A percentile compares a stretch with the other conserved stretches of the same genome.
These are phyloP conservation scores for Galerina marginata DNA, from an alignment of 768 basidiomycete species.

Conservation along the genomic window DNA sequence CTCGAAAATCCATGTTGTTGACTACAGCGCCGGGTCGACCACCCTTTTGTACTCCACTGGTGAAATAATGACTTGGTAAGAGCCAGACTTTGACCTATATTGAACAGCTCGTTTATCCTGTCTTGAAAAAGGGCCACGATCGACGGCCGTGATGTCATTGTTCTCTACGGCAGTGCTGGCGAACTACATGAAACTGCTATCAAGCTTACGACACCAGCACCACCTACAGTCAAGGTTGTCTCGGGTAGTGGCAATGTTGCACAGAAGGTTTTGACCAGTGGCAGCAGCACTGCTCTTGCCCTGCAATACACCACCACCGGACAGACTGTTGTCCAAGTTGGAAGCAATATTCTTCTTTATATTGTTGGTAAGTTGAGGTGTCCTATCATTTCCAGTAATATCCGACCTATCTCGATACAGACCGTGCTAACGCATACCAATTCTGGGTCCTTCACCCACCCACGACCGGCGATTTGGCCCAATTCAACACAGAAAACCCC, in stretches of 20 bases:
- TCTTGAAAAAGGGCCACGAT: slow-evolving; percentile 46
- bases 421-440: slow-evolving; percentile 53
- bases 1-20: slow-evolving; percentile 57
- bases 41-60: slow-evolving; percentile 52
- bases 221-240: slow-evolving; percentile 37
- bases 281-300: slow-evolving; percentile 32
- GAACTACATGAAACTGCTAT: slow-evolving; percentile 58
- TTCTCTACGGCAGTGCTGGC: slow-evolving; percentile 52
- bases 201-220: slow-evolving; percentile 33
- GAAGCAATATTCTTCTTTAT: slow-evolving; percentile 44
- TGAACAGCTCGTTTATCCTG: background rate
- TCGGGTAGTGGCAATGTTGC: slow-evolving; percentile 41
- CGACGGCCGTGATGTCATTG: slow-evolving; percentile 50
- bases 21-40: slow-evolving; percentile 50
- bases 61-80: slow-evolving; percentile 55
- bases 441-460: slow-evolving; percentile 57
- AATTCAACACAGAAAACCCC: slow-evolving; percentile 46
- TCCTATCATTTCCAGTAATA: background rate
- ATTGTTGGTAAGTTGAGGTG: slow-evolving; percentile 42
- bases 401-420: slow-evolving; percentile 26
- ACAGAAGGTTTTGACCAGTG: slow-evolving; percentile 38
- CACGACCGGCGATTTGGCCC: slow-evolving; percentile 38
- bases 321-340: slow-evolving; percentile 52
- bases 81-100: background rate
- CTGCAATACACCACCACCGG: slow-evolving; percentile 52